Evolutionary conservation across 2,329 filamentous ascomycete species (phyloP).

Genomic region (Pseudofabraea citricarpa): DNA sequence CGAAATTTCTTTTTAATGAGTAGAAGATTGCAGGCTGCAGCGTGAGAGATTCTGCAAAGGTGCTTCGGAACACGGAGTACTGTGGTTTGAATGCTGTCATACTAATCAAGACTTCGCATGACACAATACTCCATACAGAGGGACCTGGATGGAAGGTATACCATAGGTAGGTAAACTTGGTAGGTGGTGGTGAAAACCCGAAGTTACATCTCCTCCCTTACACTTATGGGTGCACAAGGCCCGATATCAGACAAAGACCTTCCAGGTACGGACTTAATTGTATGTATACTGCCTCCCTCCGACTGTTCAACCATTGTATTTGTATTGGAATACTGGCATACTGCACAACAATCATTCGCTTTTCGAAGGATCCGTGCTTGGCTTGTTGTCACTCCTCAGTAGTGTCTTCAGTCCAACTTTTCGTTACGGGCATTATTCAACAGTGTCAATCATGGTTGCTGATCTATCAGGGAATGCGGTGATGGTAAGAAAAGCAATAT

Average conservation of each 20-base stretch:
- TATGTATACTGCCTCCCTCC: slow-evolving; percentile 1
- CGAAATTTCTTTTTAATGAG: background rate
- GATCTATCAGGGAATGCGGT: slow-evolving; percentile 1
- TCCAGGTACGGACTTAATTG: background rate
- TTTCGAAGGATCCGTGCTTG: background rate
- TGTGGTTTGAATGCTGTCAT: background rate
- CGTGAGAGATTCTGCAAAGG: background rate
- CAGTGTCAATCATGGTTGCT: slow-evolving; percentile 1
- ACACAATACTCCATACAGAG: background rate
- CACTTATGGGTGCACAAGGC: background rate
- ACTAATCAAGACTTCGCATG: background rate
- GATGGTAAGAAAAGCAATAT: background rate
- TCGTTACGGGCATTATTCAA: background rate
- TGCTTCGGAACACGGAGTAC: background rate
- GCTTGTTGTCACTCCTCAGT: background rate
- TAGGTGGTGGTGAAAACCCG: background rate
- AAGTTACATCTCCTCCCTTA: background rate
- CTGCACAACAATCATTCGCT: background rate
- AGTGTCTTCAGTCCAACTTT: background rate
- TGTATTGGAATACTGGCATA: too few species aligned
- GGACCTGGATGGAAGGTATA: background rate
- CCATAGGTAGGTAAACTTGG: background rate
- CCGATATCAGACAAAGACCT: background rate
- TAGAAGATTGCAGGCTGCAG: too few species aligned
- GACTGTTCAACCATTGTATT: background rate